phyloP scores from a whole-genome alignment of 176 grass and related monocot species.

The Aegilops tauschii region DNA sequence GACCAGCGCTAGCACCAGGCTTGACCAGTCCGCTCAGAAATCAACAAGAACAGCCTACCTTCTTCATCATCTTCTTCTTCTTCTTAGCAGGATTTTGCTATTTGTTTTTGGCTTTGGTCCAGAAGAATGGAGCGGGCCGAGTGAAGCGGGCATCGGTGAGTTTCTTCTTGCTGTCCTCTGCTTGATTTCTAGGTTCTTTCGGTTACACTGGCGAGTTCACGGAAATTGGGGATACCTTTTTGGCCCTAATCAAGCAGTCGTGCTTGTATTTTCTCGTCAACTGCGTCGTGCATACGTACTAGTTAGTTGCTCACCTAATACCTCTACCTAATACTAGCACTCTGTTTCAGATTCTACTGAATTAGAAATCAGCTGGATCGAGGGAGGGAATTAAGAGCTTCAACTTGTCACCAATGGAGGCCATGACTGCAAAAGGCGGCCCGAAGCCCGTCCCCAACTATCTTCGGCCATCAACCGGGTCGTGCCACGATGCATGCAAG shows the following conservation, averaged over 20 bases:
- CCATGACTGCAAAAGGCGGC: background rate
- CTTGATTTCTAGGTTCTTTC: background rate
- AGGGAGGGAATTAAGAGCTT: background rate
- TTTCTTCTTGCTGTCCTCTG: background rate
- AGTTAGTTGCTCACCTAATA: background rate
- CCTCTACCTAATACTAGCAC: background rate
- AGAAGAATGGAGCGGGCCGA: background rate
- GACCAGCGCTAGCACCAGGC: background rate
- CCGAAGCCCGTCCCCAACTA: conserved; percentile 43
- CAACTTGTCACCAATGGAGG: background rate
- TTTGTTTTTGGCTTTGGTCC: background rate
- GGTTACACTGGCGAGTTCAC: too few relatives aligned
- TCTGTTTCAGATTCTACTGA: background rate
- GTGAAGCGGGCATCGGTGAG: conserved; percentile 8
- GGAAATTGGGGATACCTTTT: background rate
- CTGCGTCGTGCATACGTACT: background rate
- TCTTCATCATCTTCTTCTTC: background rate
- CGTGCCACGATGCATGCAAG: conserved; percentile 72
- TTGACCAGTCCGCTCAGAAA: background rate
- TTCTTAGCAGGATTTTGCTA: background rate
- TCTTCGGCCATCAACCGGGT: conserved; percentile 53
- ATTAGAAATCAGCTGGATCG: background rate
- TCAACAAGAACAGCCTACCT: background rate
- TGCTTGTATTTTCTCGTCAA: background rate
- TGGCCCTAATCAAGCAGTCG: background rate